phyloP scores from a whole-genome alignment of 2,329 filamentous ascomycete species.

The Bimuria novae-zelandiae region DNA sequence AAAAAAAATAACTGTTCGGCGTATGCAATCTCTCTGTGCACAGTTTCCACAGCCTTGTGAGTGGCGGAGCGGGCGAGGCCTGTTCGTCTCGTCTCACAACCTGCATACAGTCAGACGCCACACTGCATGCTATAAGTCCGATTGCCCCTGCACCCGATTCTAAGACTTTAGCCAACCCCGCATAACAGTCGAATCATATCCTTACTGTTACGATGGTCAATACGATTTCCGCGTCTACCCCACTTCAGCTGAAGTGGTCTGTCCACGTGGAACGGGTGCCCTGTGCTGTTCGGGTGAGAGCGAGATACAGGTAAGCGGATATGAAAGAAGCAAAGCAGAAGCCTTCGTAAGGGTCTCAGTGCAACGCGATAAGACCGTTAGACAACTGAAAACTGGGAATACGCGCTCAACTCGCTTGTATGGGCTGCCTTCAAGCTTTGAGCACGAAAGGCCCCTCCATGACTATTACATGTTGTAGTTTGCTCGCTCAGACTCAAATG shows the following conservation, averaged over 20 bases:
- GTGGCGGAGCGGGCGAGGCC: conserved; percentile 5
- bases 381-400: too few species aligned
- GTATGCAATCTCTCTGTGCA: not conserved
- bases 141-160: not conserved
- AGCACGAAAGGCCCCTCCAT: too few species aligned
- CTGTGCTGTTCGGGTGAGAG: not conserved
- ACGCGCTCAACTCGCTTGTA: too few species aligned
- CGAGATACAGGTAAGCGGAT: not conserved
- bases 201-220: not conserved
- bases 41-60: not conserved
- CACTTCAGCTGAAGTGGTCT: not conserved
- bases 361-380: too few species aligned
- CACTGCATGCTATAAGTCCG: not conserved
- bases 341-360: too few species aligned
- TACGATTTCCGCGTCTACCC: not conserved
- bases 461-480: too few species aligned
- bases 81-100: not conserved
- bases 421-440: too few species aligned
- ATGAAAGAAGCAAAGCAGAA: too few species aligned
- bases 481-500: too few species aligned
- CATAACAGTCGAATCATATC: conserved; percentile 3
- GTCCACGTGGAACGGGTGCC: not conserved
- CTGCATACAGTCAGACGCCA: not conserved
- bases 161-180: not conserved
- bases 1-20: not conserved